Evolutionary conservation across 768 basidiomycete species (phyloP), one percentile per base, ranked within the genome.

Genomic region (Phaffia tasmanica): DNA sequence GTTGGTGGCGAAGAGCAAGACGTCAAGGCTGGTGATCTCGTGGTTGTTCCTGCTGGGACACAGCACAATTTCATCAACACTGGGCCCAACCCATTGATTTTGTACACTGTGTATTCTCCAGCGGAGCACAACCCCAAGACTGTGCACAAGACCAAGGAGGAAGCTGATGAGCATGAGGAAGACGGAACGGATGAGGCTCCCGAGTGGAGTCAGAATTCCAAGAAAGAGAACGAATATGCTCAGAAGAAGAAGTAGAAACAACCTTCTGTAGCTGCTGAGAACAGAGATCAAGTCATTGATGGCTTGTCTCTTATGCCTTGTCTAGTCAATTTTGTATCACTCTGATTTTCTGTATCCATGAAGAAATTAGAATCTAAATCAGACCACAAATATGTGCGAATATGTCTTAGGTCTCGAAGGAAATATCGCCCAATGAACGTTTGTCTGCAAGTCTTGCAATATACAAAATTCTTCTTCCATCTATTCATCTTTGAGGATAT

Each of bases 11-110:
- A 79, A 66, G 75, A 76, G 69, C 73, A 74, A 67, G 72, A 73
- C 21, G 71, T 78, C 65, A 75, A 76, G 56, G 75, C 76, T 15
- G 23, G 16, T 47, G 77, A 78, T 67, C 60, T 79, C 61, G 75
- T 76, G 35, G 74, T 79, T 57, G 78, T 79, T 9, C 78, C 77
- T 42, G 76, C 77, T 69, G 76, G 77, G 8, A 76, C 76, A 9
- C 73, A 76, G 69, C 77, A 77, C 65, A 50, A 46, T 27, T 70
- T 69, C 70, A 72, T 75, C 71, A 76, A 76, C 68, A 73, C 74
- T 23, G 76, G 76, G 11, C 71, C 73, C 3, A 77, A 73, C 21
- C 76, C 76, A 32, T 71, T 78, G 5, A 72, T 76, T 64, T 68
- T 78, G 25, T 78, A 76, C 73, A 78, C 78, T 21, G 53, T 68